Percentiles rank a stretch among this genome's conserved stretches.
phyloP scores from a whole-genome alignment of 2,329 filamentous ascomycete genomes.

The Thelonectria blattea region DNA sequence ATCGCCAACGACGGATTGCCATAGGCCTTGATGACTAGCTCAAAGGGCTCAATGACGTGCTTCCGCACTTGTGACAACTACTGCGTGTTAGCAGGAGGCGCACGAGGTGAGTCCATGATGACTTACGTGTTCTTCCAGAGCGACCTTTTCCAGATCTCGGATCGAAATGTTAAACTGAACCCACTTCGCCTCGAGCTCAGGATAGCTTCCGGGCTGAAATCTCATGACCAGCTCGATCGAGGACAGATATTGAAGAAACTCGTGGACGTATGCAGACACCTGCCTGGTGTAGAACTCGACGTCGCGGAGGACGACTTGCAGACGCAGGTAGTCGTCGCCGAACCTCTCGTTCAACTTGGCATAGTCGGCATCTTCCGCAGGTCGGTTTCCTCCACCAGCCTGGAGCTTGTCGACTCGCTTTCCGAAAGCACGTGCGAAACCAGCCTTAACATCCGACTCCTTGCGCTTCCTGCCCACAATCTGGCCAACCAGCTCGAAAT shows the following conservation, averaged over 20 bases:
- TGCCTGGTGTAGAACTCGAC: slow-evolving; percentile 93
- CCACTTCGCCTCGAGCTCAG: slow-evolving; percentile 94
- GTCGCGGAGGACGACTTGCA: slow-evolving; percentile 91
- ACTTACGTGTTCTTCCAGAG: slow-evolving; percentile 83
- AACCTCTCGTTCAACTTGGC: slow-evolving; percentile 84
- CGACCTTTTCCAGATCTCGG: slow-evolving; percentile 82
- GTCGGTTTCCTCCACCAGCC: slow-evolving; percentile 63
- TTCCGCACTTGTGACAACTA: slow-evolving; percentile 72
- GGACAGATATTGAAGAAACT: slow-evolving; percentile 79
- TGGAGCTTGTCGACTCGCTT: slow-evolving; percentile 85
- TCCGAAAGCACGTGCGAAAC: slow-evolving; percentile 86
- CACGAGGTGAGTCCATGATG: neutral
- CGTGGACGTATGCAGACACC: slow-evolving; percentile 77
- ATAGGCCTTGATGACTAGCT: slow-evolving; percentile 78
- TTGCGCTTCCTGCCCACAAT: slow-evolving; percentile 86
- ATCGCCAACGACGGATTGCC: slow-evolving; percentile 86
- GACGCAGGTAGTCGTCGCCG: slow-evolving; percentile 86
- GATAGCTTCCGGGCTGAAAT: slow-evolving; percentile 72
- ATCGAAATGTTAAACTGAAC: slow-evolving; percentile 87
- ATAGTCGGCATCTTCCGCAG: slow-evolving; percentile 83
- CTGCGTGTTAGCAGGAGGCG: slow-evolving; percentile 11
- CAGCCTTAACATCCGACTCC: slow-evolving; percentile 85
- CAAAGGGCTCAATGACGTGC: slow-evolving; percentile 84
- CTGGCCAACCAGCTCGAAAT: slow-evolving; percentile 89
- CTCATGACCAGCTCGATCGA: slow-evolving; percentile 85